A percentile compares a stretch with the other conserved stretches of the same genome.
These are phyloP conservation scores for Saccharomyces jurei DNA, from an alignment of 805 yeast genomes.

Conservation along the genomic window DNA sequence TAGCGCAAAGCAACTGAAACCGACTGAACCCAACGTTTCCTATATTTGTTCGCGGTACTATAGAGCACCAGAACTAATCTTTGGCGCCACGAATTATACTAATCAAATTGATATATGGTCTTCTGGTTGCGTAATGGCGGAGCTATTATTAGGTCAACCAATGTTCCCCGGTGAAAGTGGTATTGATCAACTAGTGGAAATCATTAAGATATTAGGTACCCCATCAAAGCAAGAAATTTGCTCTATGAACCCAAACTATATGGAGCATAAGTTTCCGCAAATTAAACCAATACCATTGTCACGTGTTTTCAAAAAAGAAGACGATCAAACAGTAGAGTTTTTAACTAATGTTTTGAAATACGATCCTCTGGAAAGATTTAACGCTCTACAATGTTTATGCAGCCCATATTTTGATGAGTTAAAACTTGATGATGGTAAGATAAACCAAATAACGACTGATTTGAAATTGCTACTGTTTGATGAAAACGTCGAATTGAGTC, in stretches of 20 bases:
- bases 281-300: slow-evolving; percentile 69
- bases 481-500: slow-evolving; percentile 22
- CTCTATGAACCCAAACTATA: slow-evolving; percentile 93
- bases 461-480: slow-evolving; percentile 24
- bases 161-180: slow-evolving; percentile 97
- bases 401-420: slow-evolving; percentile 28
- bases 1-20: slow-evolving; percentile 82
- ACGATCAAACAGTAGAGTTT: slow-evolving; percentile 44
- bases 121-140: slow-evolving; percentile 97
- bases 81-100: slow-evolving; percentile 94
- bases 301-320: slow-evolving; percentile 51
- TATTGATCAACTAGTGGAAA: slow-evolving; percentile 93
- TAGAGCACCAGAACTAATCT: slow-evolving; percentile 94
- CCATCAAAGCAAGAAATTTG: slow-evolving; percentile 87
- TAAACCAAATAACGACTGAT: slow-evolving; percentile 12
- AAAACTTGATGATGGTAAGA: slow-evolving; percentile 16
- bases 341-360: slow-evolving; percentile 53
- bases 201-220: slow-evolving; percentile 90
- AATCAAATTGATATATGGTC: slow-evolving; percentile 97
- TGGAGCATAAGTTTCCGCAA: slow-evolving; percentile 92
- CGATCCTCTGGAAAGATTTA: slow-evolving; percentile 57
- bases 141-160: slow-evolving; percentile 89
- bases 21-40: slow-evolving; percentile 88
- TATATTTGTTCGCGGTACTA: slow-evolving; percentile 95
- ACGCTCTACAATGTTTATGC: slow-evolving; percentile 37